Evolutionary conservation across 805 yeast genomes (phyloP).

Genomic region (Kuraishia ogatae): DNA sequence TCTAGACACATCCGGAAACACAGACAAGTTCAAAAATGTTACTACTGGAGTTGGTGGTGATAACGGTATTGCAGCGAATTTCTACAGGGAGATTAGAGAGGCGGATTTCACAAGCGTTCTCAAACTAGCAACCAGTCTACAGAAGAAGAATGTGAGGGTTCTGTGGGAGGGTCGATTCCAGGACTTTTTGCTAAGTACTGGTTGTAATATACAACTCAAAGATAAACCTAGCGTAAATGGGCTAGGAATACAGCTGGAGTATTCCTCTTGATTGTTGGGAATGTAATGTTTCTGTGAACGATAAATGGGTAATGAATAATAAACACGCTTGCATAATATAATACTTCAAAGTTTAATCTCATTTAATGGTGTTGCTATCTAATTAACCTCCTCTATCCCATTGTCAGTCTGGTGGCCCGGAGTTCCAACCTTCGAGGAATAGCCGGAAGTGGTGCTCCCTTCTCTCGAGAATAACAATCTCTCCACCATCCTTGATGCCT

Average conservation of each 20-base stretch:
- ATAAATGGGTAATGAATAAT: neutral
- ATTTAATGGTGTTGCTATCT: neutral
- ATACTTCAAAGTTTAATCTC: neutral
- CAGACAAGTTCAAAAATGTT: neutral
- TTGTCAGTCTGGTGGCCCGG: neutral
- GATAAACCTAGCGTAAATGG: neutral
- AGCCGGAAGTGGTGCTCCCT: neutral
- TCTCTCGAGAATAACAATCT: slow-evolving; percentile 27
- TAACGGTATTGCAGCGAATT: slow-evolving; percentile 13
- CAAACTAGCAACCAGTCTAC: slow-evolving; percentile 63
- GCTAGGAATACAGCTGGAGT: slow-evolving; percentile 1
- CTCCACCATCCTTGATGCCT: slow-evolving; percentile 44
- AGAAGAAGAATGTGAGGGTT: slow-evolving; percentile 49
- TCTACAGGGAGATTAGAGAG: slow-evolving; percentile 30
- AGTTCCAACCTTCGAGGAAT: neutral
- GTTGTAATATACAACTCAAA: slow-evolving; percentile 19
- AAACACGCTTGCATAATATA: neutral
- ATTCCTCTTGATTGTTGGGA: neutral
- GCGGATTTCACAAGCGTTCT: slow-evolving; percentile 62
- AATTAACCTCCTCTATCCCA: neutral
- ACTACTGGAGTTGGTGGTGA: slow-evolving; percentile 3
- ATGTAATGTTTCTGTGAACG: neutral
- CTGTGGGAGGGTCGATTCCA: slow-evolving; percentile 86
- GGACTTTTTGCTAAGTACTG: slow-evolving; percentile 73
- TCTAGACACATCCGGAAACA: slow-evolving; percentile 14